Evolutionary conservation across 2,329 filamentous ascomycete genomes (phyloP).

Genomic region (Aureobasidium sp.): DNA sequence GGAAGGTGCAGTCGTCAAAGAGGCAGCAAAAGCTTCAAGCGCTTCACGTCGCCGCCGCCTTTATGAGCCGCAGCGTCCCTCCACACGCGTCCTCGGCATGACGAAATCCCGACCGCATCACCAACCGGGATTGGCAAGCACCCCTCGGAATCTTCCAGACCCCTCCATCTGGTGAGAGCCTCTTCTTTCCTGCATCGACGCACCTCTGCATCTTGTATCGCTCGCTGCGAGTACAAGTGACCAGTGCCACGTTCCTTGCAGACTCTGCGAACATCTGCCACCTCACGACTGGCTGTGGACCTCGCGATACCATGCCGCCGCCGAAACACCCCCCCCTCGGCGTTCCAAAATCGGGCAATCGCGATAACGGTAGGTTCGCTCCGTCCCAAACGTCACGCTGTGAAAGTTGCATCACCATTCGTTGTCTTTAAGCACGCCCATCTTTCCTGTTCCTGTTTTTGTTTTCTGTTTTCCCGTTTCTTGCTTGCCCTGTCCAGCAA

Average conservation of each 20-base stretch:
- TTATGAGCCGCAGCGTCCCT: neutral
- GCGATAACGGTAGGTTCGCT: neutral
- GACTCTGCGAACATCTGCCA: neutral
- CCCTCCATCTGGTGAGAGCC: too few relatives aligned
- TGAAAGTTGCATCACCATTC: neutral
- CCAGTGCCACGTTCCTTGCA: conserved; percentile 1
- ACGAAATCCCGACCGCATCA: neutral
- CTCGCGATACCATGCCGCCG: conserved; percentile 2
- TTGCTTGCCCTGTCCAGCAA: neutral
- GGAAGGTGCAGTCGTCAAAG: neutral
- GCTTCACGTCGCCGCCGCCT: neutral
- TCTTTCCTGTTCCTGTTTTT: neutral
- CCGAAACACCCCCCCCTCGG: neutral
- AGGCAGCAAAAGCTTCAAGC: neutral
- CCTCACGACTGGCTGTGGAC: neutral
- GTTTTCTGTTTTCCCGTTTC: neutral
- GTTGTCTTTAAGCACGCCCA: neutral
- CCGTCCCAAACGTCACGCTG: neutral
- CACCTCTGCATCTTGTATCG: neutral
- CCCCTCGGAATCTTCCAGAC: conserved; percentile 7
- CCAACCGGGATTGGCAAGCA: neutral
- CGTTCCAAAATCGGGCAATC: neutral
- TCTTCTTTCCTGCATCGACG: neutral
- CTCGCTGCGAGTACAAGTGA: neutral
- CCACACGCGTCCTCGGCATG: neutral